Base-by-base conservation (phyloP, 2,329 filamentous ascomycete species). In the Graphilbum fragrans region DNA sequence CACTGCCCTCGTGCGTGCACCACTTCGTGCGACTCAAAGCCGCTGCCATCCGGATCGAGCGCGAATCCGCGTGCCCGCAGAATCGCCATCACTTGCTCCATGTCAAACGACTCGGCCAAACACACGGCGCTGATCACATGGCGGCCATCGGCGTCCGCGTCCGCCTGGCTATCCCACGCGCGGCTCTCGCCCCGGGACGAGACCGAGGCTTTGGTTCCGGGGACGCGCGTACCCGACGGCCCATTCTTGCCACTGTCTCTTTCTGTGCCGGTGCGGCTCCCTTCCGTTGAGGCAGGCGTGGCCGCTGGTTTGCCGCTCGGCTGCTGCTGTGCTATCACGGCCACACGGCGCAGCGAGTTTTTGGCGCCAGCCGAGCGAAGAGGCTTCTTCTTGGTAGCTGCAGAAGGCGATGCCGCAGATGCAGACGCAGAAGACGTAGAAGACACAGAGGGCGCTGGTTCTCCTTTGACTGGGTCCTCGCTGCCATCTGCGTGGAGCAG, bases 271-370 rank as follows among this genome's bases (percentile, higher is more conserved):
- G n/a, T n/a, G n/a, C n/a, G n/a, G n/a, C n/a, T n/a, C n/a, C n/a
- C n/a, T n/a, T n/a, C n/a, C n/a, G n/a, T n/a, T n/a, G n/a, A n/a
- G n/a, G n/a, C n/a, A n/a, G n/a, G n/a, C n/a, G n/a, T 45, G 65
- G 61, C 18, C 49, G 33, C 18, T 51, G 52, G 39, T 10, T 55
- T 55, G 40, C 65, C 51, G 27, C 53, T 62, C n/a, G 65, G 60
- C 47, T 69, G 69, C 47, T 70, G 70, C 55, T 94, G 86, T 17
- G 88, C 87, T 52, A 92, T 86, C 17, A 86, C 82, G 25, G 88
- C 86, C 12, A 94, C 86, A 44, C 87, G 75, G 42, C 90, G 78
- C 25, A 95, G 67, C 2, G 86, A 92, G 47, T 80, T 82, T 50
- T 86, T 57, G 22, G 50, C 48, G 1, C 45, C 46, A 20, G 43